These are phyloP conservation scores for Aspergillus campestris DNA, from an alignment of 495 filamentous ascomycete genomes.

Conservation along the genomic window DNA sequence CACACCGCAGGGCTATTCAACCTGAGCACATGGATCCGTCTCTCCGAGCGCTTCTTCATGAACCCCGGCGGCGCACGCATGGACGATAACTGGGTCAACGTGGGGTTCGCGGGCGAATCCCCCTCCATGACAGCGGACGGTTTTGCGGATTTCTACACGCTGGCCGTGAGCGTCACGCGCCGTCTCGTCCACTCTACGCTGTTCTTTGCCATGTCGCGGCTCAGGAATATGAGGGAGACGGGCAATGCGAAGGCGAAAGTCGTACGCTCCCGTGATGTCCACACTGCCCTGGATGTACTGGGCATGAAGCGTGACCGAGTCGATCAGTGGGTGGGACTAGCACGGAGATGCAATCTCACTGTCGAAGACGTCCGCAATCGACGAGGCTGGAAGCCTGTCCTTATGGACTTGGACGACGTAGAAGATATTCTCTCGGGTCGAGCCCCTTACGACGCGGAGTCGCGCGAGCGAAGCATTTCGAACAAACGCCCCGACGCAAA, in stretches of 20 bases:
- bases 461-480: slow-evolving; percentile 2
- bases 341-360: slow-evolving; percentile 50
- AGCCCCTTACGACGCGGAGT: background rate
- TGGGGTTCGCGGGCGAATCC: slow-evolving; percentile 37
- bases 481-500: slow-evolving; percentile 4
- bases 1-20: slow-evolving; percentile 51
- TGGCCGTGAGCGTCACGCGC: slow-evolving; percentile 56
- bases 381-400: slow-evolving; percentile 18
- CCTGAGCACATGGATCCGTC: slow-evolving; percentile 49
- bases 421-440: slow-evolving; percentile 37
- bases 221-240: slow-evolving; percentile 33
- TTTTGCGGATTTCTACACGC: slow-evolving; percentile 63
- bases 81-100: slow-evolving; percentile 58
- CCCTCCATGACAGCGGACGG: slow-evolving; percentile 63
- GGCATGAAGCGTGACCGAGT: slow-evolving; percentile 27
- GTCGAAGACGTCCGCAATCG: slow-evolving; percentile 41
- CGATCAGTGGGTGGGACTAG: slow-evolving; percentile 51
- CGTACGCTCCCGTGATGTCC: slow-evolving; percentile 54
- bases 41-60: slow-evolving; percentile 71
- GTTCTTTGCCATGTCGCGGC: slow-evolving; percentile 54
- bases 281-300: slow-evolving; percentile 49
- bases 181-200: slow-evolving; percentile 59
- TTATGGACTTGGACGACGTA: slow-evolving; percentile 46
- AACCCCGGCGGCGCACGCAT: slow-evolving; percentile 46
- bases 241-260: slow-evolving; percentile 22